Conservation (phyloP, 371 early-diverging fungal genomes). For the Saksenaea oblongispora region DNA sequence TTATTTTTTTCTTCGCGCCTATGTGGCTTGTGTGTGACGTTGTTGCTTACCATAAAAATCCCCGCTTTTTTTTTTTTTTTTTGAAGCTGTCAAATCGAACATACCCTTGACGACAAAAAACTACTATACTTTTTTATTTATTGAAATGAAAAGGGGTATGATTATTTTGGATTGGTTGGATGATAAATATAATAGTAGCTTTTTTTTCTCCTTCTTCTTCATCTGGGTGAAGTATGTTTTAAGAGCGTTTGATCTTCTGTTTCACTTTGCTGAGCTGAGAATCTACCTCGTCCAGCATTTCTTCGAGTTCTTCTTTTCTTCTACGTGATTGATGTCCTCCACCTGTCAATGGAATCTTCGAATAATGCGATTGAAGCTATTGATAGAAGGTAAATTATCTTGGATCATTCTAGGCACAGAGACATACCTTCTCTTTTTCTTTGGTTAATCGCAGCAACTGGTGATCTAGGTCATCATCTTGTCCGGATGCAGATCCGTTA, state of each 20-base stretch:
- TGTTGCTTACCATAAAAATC: neutral
- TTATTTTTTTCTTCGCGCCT: constrained; percentile 6
- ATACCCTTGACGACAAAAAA: too few relatives aligned
- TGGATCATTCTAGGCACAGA: neutral
- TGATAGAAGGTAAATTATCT: neutral
- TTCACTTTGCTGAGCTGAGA: constrained; percentile 52
- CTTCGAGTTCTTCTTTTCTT: constrained; percentile 56
- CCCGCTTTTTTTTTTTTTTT: neutral
- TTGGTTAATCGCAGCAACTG: constrained; percentile 16
- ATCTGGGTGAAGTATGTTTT: neutral
- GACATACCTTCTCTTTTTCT: constrained; percentile 25
- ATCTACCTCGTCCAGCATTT: constrained; percentile 55
- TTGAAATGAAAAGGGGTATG: neutral
- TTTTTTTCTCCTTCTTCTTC: neutral
- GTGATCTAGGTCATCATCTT: constrained; percentile 14
- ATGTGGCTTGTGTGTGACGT: constrained; percentile 6
- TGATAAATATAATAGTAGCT: too few relatives aligned
- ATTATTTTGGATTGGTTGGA: too few relatives aligned
- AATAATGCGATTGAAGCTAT: constrained; percentile 52
- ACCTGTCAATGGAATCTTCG: constrained; percentile 54
- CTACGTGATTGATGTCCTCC: constrained; percentile 50
- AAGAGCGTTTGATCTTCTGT: constrained; percentile 22
- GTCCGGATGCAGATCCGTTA: neutral
- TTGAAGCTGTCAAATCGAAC: too few relatives aligned
- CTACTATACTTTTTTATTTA: too few relatives aligned